Conservation (phyloP, 768 basidiomycete genomes). For the Fomitopsis serialis region DNA sequence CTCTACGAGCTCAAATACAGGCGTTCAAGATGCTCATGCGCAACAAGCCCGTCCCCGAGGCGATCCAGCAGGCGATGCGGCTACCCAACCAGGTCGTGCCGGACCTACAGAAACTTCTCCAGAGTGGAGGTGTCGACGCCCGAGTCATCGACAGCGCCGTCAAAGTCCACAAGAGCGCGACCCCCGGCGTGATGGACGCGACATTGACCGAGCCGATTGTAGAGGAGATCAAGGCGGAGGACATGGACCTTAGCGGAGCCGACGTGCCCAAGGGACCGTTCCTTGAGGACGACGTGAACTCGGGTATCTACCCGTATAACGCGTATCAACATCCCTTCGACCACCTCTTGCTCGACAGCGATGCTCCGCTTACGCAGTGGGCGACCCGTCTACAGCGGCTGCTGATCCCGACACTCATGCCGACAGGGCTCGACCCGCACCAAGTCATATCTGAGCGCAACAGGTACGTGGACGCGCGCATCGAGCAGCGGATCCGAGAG, state of each 20-base stretch:
- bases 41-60: conserved; percentile 61
- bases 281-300: conserved; percentile 74
- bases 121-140: conserved; percentile 52
- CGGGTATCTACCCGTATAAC: conserved; percentile 89
- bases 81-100: conserved; percentile 54
- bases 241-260: conserved; percentile 49
- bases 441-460: conserved; percentile 89
- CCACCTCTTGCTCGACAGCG: conserved; percentile 63
- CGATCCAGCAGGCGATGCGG: conserved; percentile 65
- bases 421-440: conserved; percentile 87
- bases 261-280: conserved; percentile 70
- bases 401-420: conserved; percentile 86
- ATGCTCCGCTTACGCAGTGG: conserved; percentile 55
- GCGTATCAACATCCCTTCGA: conserved; percentile 82
- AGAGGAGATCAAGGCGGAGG: conserved; percentile 35
- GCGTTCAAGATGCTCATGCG: conserved; percentile 72
- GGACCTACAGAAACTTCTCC: conserved; percentile 62
- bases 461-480: conserved; percentile 82
- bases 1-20: conserved; percentile 77
- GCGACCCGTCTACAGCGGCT: conserved; percentile 75
- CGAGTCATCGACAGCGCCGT: conserved; percentile 72
- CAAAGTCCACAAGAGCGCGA: conserved; percentile 58
- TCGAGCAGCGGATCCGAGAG: conserved; percentile 85
- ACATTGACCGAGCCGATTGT: conserved; percentile 14
- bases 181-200: conserved; percentile 17